Evolutionary conservation across 352 stramenopile species (phyloP), one percentile per base, ranked within the genome.

Genomic region (Lagenidium giganteum): DNA sequence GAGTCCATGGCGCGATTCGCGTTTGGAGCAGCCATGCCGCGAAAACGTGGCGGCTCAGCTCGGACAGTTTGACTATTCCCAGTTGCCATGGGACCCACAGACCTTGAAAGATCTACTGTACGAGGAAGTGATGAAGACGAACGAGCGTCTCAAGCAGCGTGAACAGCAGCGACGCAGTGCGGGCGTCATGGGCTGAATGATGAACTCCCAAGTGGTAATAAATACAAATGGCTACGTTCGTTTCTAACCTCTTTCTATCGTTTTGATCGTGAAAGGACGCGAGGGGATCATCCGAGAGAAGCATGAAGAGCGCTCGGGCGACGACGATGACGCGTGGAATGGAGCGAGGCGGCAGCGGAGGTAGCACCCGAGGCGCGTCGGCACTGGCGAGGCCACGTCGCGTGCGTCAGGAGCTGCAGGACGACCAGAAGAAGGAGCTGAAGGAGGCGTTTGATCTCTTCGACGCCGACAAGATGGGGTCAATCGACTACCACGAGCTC

Each of bases 361-460:
- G n/a, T n/a, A n/a, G n/a, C n/a, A n/a, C n/a, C n/a, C n/a, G n/a
- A n/a, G n/a, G n/a, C n/a, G n/a, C n/a, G n/a, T 45, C 49, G 25
- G 50, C 50, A 30, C 36, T 58, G 18, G 31, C 41, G 23, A 34
- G 64, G 16, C 50, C 55, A 14, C 68, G 76, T n/a, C 61, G 76
- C 18, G 40, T 63, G 21, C 78, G 75, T 13, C 76, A 90, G 42
- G 78, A 93, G 62, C 61, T 90, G 11, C 70, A 63, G 16, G 78
- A 91, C 16, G 81, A 90, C 31, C 78, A 93, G 61, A 87, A 89
- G 52, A 87, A 88, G 31, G 91, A 97, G 62, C 70, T 98, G 1
- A 70, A 77, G 39, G 92, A 97, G 44, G 87, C 91, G 6, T 97
- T 97, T 41, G 87, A 95, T 37, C 75, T 97, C 29, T 98, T 98